Base-by-base conservation (phyloP, 2,329 filamentous ascomycete genomes). In the Diaporthe australafricana region DNA sequence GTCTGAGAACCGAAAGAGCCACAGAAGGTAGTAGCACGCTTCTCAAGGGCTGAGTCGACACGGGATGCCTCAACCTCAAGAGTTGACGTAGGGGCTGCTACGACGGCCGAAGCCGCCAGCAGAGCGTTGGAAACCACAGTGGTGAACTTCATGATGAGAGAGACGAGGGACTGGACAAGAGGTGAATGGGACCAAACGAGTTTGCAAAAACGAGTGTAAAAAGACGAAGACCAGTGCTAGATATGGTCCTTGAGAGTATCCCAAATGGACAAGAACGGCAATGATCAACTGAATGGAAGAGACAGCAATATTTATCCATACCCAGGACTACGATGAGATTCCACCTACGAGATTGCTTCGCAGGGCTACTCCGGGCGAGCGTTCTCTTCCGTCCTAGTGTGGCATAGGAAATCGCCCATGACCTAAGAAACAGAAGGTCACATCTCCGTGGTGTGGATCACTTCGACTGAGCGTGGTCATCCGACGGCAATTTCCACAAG, bases 21-120 rank as follows among this genome's bases (percentile, higher is more conserved):
- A 17, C 70, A 72, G 40, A 70, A 65, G 12, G 55, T 70, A 1
- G 70, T 72, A 7, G 70, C 56, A 1, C 70, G 63, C 63, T 72
- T 72, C 63, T 68, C 63, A 12, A 69, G 45, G 27, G 70, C 65
- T 6, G 70, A 53, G 55, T 68, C 70, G 52, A 68, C 35, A 17
- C 35, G 70, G 32, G 70, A 53, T 5, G 70, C 45, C 25, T 25
- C 60, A 27, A 25, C 27, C 32, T 68, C 32, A 4, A 71, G 22
- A 16, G 70, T 69, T 17, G 55, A 22, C 7, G 63, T 68, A 20
- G 70, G 63, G 25, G 65, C 65, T 0, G 55, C 63, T 30, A 72
- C 32, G 17, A 52, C 45, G 35, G 70, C 32, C 3, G 63, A 62
- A 22, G 70, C 70, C 5, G 70, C 70, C 38, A 72, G 63, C 0